Percentiles rank a stretch among this genome's conserved stretches.
phyloP scores from a whole-genome alignment of 441 rosid species.

The Gossypium trilobum region DNA sequence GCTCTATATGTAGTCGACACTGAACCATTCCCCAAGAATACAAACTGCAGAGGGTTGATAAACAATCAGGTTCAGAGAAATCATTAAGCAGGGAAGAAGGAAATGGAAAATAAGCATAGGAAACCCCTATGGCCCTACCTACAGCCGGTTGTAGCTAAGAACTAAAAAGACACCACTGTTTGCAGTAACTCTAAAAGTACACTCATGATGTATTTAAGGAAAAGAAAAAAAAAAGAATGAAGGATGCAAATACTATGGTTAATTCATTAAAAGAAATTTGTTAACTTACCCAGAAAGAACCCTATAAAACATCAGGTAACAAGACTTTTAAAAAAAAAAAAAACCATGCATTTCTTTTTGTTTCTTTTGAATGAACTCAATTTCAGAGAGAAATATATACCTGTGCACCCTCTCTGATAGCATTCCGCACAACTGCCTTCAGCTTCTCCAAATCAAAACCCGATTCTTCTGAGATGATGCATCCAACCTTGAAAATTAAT shows the following conservation, averaged over 20 bases:
- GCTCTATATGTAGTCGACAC: slow-evolving; percentile 23
- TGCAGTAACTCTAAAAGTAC: background rate
- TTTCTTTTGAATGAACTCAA: background rate
- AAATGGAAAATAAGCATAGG: slow-evolving; percentile 3
- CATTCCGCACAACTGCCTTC: slow-evolving; percentile 31
- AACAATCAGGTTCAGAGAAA: slow-evolving; percentile 8
- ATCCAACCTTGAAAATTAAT: slow-evolving; percentile 43
- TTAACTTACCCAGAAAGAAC: background rate
- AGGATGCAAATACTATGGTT: background rate
- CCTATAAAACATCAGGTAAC: background rate
- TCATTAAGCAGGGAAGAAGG: slow-evolving; percentile 1
- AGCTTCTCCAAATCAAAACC: slow-evolving; percentile 41
- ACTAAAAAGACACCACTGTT: background rate
- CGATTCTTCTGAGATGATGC: slow-evolving; percentile 40
- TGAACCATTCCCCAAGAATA: slow-evolving; percentile 42
- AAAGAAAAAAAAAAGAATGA: background rate
- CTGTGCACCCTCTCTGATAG: slow-evolving; percentile 36
- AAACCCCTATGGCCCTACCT: slow-evolving; percentile 6
- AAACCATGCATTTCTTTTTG: background rate
- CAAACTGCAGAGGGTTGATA: slow-evolving; percentile 30
- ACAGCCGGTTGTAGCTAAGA: background rate
- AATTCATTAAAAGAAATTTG: background rate
- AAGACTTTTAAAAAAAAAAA: background rate
- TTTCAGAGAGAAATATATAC: slow-evolving; percentile 27
- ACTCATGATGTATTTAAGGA: background rate